Percentiles rank a stretch among this genome's conserved stretches.
Conservation (phyloP, 2,329 filamentous ascomycete species). For the Exserohilum rostratum region DNA sequence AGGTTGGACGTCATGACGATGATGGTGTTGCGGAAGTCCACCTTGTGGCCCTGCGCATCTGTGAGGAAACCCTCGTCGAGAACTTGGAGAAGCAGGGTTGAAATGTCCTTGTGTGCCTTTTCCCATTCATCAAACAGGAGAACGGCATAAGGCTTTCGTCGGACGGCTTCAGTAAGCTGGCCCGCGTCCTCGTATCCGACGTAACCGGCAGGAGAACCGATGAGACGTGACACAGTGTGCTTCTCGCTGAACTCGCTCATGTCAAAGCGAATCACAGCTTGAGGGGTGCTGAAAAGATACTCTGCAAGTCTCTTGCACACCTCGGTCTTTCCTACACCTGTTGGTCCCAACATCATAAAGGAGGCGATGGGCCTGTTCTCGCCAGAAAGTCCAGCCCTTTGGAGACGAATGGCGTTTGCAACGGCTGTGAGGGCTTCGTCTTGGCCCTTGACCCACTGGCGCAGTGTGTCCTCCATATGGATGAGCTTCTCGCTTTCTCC, state of each 20-base stretch:
- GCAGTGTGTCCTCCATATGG: conserved; percentile 89
- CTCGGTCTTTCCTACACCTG: conserved; percentile 96
- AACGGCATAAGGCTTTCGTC: conserved; percentile 93
- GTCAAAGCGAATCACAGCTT: conserved; percentile 90
- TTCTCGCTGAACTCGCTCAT: conserved; percentile 99
- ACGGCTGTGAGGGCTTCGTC: conserved; percentile 92
- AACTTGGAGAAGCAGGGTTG: conserved; percentile 87
- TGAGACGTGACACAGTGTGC: conserved; percentile 90
- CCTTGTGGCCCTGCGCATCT: conserved; percentile 92
- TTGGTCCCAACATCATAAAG: conserved; percentile 97
- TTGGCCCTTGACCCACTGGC: conserved; percentile 85
- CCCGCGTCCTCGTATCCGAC: conserved; percentile 97
- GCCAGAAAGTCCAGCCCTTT: conserved; percentile 87
- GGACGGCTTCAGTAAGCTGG: conserved; percentile 92
- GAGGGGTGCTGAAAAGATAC: conserved; percentile 91
- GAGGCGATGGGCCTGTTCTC: conserved; percentile 91
- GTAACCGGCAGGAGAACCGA: conserved; percentile 91
- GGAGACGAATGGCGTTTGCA: conserved; percentile 89
- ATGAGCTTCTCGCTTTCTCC: conserved; percentile 95
- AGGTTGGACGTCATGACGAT: conserved; percentile 97
- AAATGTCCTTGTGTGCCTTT: conserved; percentile 95
- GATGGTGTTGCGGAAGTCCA: conserved; percentile 95
- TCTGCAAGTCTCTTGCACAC: conserved; percentile 93
- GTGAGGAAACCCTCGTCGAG: conserved; percentile 96
- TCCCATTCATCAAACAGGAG: conserved; percentile 97